Conservation (phyloP, 805 yeast species). For the Lachancea waltii region DNA sequence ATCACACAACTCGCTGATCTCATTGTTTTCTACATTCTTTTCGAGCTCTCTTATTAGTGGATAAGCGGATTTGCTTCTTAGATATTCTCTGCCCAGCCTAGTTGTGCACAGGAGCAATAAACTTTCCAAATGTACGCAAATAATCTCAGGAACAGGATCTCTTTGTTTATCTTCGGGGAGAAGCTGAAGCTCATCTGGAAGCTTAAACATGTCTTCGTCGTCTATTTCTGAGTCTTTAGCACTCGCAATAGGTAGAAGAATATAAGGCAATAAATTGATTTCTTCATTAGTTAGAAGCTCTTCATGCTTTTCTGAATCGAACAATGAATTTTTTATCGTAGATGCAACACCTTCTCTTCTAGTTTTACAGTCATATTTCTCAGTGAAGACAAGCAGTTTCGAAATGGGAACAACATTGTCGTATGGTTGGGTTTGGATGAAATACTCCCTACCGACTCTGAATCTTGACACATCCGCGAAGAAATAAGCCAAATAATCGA, state of each 20-base stretch:
- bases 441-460: conserved; percentile 65
- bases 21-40: conserved; percentile 43
- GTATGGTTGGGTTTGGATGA: conserved; percentile 62
- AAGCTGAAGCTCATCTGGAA: conserved; percentile 84
- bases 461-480: conserved; percentile 87
- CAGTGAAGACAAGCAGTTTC: conserved; percentile 78
- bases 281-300: conserved; percentile 50
- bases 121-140: conserved; percentile 71
- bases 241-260: conserved; percentile 73
- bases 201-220: conserved; percentile 77
- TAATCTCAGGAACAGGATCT: conserved; percentile 63
- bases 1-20: conserved; percentile 65
- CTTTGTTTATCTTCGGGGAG: conserved; percentile 68
- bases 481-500: conserved; percentile 77
- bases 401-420: conserved; percentile 74
- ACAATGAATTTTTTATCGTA: conserved; percentile 82
- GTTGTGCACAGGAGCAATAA: conserved; percentile 75
- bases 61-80: conserved; percentile 80
- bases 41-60: conserved; percentile 83
- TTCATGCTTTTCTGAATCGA: conserved; percentile 67
- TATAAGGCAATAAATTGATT: conserved; percentile 73
- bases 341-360: conserved; percentile 92
- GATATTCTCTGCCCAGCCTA: conserved; percentile 58
- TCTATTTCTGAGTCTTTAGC: conserved; percentile 64
- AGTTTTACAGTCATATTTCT: conserved; percentile 64